These are phyloP conservation scores for Trichoderma koningii DNA, from an alignment of 2,329 filamentous ascomycete genomes.

Conservation along the genomic window DNA sequence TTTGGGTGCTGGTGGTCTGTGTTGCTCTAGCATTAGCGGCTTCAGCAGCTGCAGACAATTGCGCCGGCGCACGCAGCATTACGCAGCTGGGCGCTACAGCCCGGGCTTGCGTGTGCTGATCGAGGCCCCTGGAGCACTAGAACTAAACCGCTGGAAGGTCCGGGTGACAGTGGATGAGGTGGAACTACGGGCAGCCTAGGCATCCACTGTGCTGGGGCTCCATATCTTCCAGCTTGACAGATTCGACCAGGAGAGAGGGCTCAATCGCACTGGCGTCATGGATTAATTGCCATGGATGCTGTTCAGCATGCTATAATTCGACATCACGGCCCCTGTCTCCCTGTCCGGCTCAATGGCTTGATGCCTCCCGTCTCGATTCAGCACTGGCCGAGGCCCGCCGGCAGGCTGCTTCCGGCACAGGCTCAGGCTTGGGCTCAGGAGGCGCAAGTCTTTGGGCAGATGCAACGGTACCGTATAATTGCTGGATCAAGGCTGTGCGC, in stretches of 20 bases:
- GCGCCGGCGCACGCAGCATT: slow-evolving; percentile 16
- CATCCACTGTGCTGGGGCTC: too few relatives aligned
- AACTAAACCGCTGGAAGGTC: background rate
- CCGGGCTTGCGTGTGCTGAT: slow-evolving; percentile 12
- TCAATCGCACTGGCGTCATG: too few relatives aligned
- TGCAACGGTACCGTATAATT: background rate
- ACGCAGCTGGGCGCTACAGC: slow-evolving; percentile 13
- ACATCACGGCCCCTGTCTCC: background rate
- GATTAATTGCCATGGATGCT: background rate
- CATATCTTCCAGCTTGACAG: too few relatives aligned
- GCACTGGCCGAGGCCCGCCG: slow-evolving; percentile 9
- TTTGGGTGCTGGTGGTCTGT: slow-evolving; percentile 9
- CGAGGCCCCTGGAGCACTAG: background rate
- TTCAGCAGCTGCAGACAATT: slow-evolving; percentile 15
- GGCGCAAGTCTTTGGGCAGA: background rate
- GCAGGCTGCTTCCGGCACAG: background rate
- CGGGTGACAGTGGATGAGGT: background rate
- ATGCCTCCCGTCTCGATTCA: slow-evolving; percentile 2
- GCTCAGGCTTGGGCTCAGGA: background rate
- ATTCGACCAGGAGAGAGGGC: too few relatives aligned
- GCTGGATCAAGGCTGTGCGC: background rate
- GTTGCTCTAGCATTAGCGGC: background rate
- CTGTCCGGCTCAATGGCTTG: background rate
- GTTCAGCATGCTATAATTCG: background rate
- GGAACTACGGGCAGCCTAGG: background rate